Percentiles rank a stretch among this genome's conserved stretches.
These are phyloP conservation scores for Coemansia sp. DNA, from an alignment of 192 early-diverging fungal genomes.

Conservation along the genomic window DNA sequence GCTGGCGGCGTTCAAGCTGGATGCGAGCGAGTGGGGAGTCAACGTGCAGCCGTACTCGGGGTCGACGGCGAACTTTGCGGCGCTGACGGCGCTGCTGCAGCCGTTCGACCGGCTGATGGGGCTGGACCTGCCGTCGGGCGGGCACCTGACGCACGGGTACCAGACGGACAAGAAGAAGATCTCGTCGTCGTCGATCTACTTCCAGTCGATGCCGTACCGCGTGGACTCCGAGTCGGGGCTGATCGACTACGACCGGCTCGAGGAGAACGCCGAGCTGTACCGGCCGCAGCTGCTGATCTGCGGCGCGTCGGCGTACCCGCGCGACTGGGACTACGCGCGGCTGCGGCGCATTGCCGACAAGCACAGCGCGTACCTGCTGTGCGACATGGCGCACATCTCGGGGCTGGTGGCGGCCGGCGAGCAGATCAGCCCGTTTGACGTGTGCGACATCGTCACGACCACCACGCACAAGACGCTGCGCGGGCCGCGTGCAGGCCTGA, in stretches of 20 bases:
- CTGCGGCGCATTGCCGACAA: slow-evolving; percentile 96
- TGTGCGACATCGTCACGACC: slow-evolving; percentile 98
- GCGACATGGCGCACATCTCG: slow-evolving; percentile 98
- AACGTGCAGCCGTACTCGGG: slow-evolving; percentile 99
- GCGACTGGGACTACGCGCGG: slow-evolving; percentile 97
- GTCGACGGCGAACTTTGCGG: slow-evolving; percentile 97
- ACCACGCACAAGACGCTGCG: slow-evolving; percentile 99
- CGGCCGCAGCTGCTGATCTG: slow-evolving; percentile 98
- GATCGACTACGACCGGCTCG: slow-evolving; percentile 93
- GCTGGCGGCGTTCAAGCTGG: slow-evolving; percentile 86
- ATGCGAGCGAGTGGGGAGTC: slow-evolving; percentile 92
- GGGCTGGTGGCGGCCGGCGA: slow-evolving; percentile 92
- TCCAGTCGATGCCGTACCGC: slow-evolving; percentile 98
- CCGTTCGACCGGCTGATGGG: slow-evolving; percentile 99
- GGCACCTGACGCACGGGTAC: slow-evolving; percentile 99
- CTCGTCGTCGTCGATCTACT: slow-evolving; percentile 99
- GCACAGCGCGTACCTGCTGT: slow-evolving; percentile 94
- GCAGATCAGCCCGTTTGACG: slow-evolving; percentile 90
- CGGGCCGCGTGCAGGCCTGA: slow-evolving; percentile 97
- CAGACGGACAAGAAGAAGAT: slow-evolving; percentile 99
- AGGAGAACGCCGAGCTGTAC: slow-evolving; percentile 90
- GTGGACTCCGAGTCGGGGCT: slow-evolving; percentile 81
- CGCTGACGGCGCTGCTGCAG: slow-evolving; percentile 88
- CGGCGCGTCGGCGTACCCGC: slow-evolving; percentile 97
- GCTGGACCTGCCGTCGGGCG: slow-evolving; percentile 97